phyloP scores from a whole-genome alignment of 1,284 basidiomycete genomes.

The Rhodotorula glutinis region DNA sequence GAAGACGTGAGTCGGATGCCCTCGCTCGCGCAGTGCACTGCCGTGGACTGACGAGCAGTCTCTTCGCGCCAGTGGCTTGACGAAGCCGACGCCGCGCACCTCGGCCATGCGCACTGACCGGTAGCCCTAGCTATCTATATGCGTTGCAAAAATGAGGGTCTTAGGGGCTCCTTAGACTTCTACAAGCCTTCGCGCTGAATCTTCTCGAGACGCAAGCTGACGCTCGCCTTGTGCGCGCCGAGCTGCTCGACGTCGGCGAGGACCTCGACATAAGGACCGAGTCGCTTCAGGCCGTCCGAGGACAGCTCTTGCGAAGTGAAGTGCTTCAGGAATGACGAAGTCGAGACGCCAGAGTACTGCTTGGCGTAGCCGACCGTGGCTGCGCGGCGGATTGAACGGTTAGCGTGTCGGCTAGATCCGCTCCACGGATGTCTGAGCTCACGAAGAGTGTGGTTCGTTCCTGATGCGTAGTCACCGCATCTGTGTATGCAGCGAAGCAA shows the following conservation, averaged over 20 bases:
- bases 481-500: constrained; percentile 52
- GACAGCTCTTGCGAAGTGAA: constrained; percentile 95
- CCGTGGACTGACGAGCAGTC: not conserved
- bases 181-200: constrained; percentile 28
- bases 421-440: constrained; percentile 33
- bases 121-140: not conserved
- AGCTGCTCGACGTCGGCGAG: constrained; percentile 93
- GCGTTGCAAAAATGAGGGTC: not conserved
- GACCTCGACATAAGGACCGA: constrained; percentile 86
- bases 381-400: not conserved
- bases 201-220: constrained; percentile 46
- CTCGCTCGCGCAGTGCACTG: no score
- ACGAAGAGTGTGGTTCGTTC: constrained; percentile 87
- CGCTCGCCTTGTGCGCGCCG: constrained; percentile 75
- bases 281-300: constrained; percentile 65
- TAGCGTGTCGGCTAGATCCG: no score
- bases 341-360: constrained; percentile 98
- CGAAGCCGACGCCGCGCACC: not conserved
- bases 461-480: constrained; percentile 97
- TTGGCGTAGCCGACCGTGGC: constrained; percentile 64
- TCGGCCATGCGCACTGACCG: not conserved
- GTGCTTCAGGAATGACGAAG: constrained; percentile 95
- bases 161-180: no score
- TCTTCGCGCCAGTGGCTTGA: constrained; percentile 5
- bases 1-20: constrained; percentile 13